Evolutionary conservation across 306 rosid genomes (phyloP).

Genomic region (Astragalus glycyphyllos): DNA sequence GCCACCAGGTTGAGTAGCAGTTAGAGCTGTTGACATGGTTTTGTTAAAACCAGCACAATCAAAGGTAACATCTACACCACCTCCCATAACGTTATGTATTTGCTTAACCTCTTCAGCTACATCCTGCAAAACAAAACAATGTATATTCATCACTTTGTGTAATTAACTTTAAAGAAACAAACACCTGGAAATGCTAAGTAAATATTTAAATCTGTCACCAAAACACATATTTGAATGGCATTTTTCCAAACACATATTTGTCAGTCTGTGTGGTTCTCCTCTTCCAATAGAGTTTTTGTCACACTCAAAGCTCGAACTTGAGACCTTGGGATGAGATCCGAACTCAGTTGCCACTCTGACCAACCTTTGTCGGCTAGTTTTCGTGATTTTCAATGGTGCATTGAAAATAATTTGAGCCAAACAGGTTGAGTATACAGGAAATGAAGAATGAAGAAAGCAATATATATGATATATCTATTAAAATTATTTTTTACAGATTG

Average conservation of each 20-base stretch:
- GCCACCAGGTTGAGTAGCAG: slow-evolving; percentile 79
- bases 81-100: slow-evolving; percentile 67
- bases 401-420: too few relatives aligned
- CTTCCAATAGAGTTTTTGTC: too few relatives aligned
- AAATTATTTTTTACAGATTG: too few relatives aligned
- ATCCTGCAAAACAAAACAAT: slow-evolving; percentile 53
- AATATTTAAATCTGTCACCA: not conserved
- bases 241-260: too few relatives aligned
- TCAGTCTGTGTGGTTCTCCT: too few relatives aligned
- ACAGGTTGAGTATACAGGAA: not conserved
- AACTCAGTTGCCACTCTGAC: too few relatives aligned
- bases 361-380: too few relatives aligned
- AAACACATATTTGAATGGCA: not conserved
- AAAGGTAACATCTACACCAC: slow-evolving; percentile 65
- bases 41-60: slow-evolving; percentile 91
- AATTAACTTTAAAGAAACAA: not conserved
- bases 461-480: too few relatives aligned
- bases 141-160: slow-evolving; percentile 31
- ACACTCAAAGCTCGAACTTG: too few relatives aligned
- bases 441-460: slow-evolving; percentile 31
- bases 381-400: too few relatives aligned
- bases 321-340: too few relatives aligned
- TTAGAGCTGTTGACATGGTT: slow-evolving; percentile 84
- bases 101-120: slow-evolving; percentile 63
- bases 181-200: not conserved